These are phyloP conservation scores for Mitragyna speciosa DNA, from an alignment of 257 asterid species.

Conservation along the genomic window DNA sequence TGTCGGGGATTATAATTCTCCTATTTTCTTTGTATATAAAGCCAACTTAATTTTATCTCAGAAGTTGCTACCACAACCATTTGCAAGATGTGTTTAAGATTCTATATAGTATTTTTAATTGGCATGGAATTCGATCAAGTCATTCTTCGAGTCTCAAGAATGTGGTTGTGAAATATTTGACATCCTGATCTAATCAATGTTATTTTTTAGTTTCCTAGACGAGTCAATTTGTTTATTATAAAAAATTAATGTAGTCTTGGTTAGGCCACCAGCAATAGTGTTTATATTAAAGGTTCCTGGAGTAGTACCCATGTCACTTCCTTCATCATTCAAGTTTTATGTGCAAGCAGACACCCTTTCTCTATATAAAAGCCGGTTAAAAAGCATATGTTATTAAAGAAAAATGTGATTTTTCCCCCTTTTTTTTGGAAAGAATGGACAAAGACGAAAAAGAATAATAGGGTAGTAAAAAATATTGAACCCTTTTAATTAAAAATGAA, in stretches of 20 bases:
- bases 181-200: not conserved
- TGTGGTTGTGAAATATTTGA: not conserved
- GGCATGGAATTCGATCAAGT: not conserved
- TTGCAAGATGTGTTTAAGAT: not conserved
- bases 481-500: no score
- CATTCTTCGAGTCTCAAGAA: not conserved
- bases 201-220: not conserved
- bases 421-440: no score
- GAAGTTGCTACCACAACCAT: not conserved
- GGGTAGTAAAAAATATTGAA: no score
- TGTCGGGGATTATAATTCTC: no score
- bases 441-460: no score
- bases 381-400: not conserved
- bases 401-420: not conserved
- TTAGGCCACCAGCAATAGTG: conserved; percentile 10
- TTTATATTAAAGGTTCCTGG: not conserved
- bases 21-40: no score
- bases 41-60: no score
- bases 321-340: not conserved
- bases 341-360: not conserved
- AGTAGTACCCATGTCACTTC: not conserved
- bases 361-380: not conserved
- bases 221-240: not conserved
- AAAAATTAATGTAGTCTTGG: not conserved
- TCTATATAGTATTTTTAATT: not conserved